Base-by-base conservation (phyloP, 495 filamentous ascomycete species). In the Aspergillus steynii region DNA sequence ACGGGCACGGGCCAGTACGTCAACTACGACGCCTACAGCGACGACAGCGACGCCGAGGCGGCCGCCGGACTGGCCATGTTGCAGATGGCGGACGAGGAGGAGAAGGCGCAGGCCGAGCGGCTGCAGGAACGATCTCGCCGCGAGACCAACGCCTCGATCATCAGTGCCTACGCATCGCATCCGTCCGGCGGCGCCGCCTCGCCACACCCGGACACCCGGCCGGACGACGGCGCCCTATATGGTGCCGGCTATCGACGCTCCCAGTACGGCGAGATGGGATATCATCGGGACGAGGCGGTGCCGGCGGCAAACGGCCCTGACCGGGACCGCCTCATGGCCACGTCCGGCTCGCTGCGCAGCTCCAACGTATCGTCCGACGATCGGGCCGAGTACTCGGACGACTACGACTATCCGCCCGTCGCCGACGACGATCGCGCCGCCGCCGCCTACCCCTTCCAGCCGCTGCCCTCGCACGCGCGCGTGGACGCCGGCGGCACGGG, bases 31-130 rank as follows among this genome's bases (percentile, higher is more conserved):
- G 81, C 78, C 1, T 82, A 85, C 61, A 85, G 82, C 66, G 84
- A 95, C 61, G 90, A 91, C 29, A 97, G 92, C 66, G 95, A 99
- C 63, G 86, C 92, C 0, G 95, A 99, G 73, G 94, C 91, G 29
- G 89, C 90, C 26, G 91, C 90, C 29, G 95, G 95, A 1, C 76
- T 96, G 20, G 85, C 88, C 63, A 92, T 93, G 67, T 83, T 99
- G 82, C 87, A 85, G 37, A 84, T 91, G 74, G 91, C 90, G 1
- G 95, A 97, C 55, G 86, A 93, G 72, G 87, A 97, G 68, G 92
- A 97, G 27, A 74, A 68, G 50, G 81, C 75, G 4, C 77, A 82
- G 25, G 78, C 80, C 46, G 71, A 75, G 48, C 73, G 64, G n/a
- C 51, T 73, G 8, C 61, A 72, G 45, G 78, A 75, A 50, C 85